Percentiles rank a stretch among this genome's conserved stretches.
Conservation (phyloP, 108 stramenopile genomes). For the Cyclostephanos tholiformis region DNA sequence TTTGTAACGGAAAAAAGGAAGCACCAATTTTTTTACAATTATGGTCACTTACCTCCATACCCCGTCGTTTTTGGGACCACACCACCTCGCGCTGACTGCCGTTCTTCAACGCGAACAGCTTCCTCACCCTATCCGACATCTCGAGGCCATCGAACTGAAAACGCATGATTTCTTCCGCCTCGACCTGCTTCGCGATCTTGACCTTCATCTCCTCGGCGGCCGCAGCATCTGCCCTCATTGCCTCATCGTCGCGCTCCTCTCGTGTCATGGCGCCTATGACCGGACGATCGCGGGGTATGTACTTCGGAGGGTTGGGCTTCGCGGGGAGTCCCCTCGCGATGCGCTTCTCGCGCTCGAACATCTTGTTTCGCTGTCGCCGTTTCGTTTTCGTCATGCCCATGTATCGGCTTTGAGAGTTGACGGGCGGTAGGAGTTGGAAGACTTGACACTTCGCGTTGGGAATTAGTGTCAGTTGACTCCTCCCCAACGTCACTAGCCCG, state of each 20-base stretch:
- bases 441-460: neutral
- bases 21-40: neutral
- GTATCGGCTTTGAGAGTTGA: slow-evolving; percentile 11
- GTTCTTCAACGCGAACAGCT: slow-evolving; percentile 80
- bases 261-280: slow-evolving; percentile 73
- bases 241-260: slow-evolving; percentile 63
- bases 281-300: slow-evolving; percentile 67
- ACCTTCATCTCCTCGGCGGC: slow-evolving; percentile 65
- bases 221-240: slow-evolving; percentile 51
- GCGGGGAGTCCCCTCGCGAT: slow-evolving; percentile 41
- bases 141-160: slow-evolving; percentile 44
- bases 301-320: slow-evolving; percentile 62
- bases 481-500: slow-evolving; percentile 5
- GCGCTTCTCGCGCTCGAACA: slow-evolving; percentile 42
- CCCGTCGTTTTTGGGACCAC: slow-evolving; percentile 75
- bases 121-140: slow-evolving; percentile 76
- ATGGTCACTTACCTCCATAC: slow-evolving; percentile 67
- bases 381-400: slow-evolving; percentile 42
- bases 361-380: slow-evolving; percentile 43
- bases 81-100: slow-evolving; percentile 79
- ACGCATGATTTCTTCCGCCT: slow-evolving; percentile 38
- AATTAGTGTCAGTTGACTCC: neutral
- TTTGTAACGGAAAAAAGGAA: neutral
- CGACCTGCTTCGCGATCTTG: slow-evolving; percentile 52
- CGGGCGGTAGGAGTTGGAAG: neutral